Percentiles rank a stretch among this genome's conserved stretches.
Evolutionary conservation across 768 basidiomycete species (phyloP).

Genomic region (Agaricus subrufescens): DNA sequence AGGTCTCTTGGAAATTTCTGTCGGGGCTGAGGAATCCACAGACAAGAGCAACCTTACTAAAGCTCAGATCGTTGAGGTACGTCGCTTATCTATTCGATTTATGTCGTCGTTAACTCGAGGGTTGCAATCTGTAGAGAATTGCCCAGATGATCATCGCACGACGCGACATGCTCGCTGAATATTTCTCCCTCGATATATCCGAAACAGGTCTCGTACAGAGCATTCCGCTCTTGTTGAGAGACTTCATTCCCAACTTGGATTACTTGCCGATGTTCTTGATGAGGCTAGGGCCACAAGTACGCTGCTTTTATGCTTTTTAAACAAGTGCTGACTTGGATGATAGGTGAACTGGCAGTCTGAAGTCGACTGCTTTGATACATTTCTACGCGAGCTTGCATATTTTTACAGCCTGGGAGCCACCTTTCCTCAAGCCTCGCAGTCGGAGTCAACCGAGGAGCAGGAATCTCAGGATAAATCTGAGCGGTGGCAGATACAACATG

Average conservation of each 20-base stretch:
- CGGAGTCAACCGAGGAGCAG: slow-evolving; percentile 24
- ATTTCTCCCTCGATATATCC: slow-evolving; percentile 78
- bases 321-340: not conserved
- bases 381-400: slow-evolving; percentile 85
- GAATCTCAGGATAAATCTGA: slow-evolving; percentile 44
- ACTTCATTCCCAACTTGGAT: slow-evolving; percentile 88
- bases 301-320: not conserved
- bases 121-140: slow-evolving; percentile 46
- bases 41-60: slow-evolving; percentile 51
- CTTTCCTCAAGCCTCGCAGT: slow-evolving; percentile 43
- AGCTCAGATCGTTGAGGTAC: slow-evolving; percentile 68
- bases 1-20: slow-evolving; percentile 71
- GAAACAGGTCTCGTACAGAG: slow-evolving; percentile 64
- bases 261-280: slow-evolving; percentile 87
- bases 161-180: slow-evolving; percentile 86
- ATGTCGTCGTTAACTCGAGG: not conserved
- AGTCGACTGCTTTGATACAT: slow-evolving; percentile 76
- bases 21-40: slow-evolving; percentile 62
- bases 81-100: not conserved
- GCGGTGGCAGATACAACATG: slow-evolving; percentile 86
- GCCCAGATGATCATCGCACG: slow-evolving; percentile 50
- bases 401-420: slow-evolving; percentile 56
- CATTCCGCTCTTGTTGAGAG: slow-evolving; percentile 78
- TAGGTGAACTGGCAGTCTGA: slow-evolving; percentile 91
- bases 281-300: slow-evolving; percentile 87